phyloP scores from a whole-genome alignment of 2,329 filamentous ascomycete species.

The Fusarium drepaniforme region DNA sequence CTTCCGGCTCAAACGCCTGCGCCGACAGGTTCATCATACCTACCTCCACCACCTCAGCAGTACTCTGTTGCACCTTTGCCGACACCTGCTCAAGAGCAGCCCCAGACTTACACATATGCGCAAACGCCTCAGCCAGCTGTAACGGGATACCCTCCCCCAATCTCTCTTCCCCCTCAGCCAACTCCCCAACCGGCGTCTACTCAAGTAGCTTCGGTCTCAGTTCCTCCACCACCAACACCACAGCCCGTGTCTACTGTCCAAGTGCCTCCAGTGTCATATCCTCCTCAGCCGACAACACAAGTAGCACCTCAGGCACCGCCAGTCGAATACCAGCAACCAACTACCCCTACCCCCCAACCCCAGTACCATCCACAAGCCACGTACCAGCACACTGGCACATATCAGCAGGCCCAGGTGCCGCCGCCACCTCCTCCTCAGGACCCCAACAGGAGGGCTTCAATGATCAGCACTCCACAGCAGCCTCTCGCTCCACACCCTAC shows the following conservation, averaged over 20 bases:
- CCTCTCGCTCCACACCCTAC: background rate
- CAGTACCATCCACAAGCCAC: background rate
- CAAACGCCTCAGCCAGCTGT: background rate
- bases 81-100: background rate
- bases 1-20: slow-evolving; percentile 14
- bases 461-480: background rate
- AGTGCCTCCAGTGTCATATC: background rate
- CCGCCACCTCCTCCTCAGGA: background rate
- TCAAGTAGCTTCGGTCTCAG: background rate
- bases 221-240: background rate
- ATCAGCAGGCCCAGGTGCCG: background rate
- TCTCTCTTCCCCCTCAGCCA: background rate
- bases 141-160: slow-evolving; percentile 8
- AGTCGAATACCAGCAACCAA: background rate
- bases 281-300: background rate
- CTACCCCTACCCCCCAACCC: background rate
- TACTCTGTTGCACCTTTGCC: background rate
- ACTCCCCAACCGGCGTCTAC: background rate
- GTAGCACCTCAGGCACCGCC: background rate
- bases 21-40: background rate
- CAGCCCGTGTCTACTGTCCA: background rate
- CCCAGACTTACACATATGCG: background rate
- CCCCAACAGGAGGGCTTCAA: slow-evolving; percentile 3
- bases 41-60: background rate
- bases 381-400: background rate